Conservation (phyloP, 768 basidiomycete genomes). For the Amyloporia xantha region DNA sequence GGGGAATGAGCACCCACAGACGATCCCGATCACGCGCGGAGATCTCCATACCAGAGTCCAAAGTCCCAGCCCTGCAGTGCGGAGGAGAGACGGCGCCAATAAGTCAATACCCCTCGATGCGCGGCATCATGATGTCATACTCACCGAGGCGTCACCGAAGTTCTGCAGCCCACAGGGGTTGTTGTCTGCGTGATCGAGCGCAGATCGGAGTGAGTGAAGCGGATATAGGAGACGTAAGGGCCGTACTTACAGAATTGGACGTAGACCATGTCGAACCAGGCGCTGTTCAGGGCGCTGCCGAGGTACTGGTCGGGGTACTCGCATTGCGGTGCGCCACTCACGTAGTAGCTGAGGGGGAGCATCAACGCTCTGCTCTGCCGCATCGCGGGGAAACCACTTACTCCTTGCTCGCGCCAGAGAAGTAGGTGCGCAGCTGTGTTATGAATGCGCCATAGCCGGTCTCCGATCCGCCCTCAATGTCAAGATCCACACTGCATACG, state of each 20-base stretch:
- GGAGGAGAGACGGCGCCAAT: background rate
- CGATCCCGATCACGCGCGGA: background rate
- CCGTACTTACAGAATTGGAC: constrained; percentile 41
- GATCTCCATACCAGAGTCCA: constrained; percentile 22
- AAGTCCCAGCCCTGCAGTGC: constrained; percentile 43
- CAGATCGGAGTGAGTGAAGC: background rate
- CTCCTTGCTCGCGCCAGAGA: constrained; percentile 29
- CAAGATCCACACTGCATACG: constrained; percentile 28
- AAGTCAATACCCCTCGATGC: background rate
- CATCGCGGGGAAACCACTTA: no score
- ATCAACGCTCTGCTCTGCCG: no score
- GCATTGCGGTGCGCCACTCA: constrained; percentile 35
- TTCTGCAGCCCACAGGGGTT: constrained; percentile 39
- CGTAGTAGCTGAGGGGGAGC: constrained; percentile 30
- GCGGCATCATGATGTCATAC: constrained; percentile 16
- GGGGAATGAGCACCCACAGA: constrained; percentile 1
- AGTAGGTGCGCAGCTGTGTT: constrained; percentile 28
- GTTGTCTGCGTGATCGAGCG: constrained; percentile 34
- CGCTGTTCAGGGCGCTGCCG: constrained; percentile 28
- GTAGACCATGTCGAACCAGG: constrained; percentile 34
- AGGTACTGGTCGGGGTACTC: constrained; percentile 32
- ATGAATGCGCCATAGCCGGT: constrained; percentile 31
- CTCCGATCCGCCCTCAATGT: constrained; percentile 30
- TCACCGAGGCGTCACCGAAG: constrained; percentile 47
- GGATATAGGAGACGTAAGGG: constrained; percentile 3